Evolutionary conservation across 768 basidiomycete species (phyloP), one percentile per base, ranked within the genome.

Genomic region (Rhodotorula kratochvilovae): DNA sequence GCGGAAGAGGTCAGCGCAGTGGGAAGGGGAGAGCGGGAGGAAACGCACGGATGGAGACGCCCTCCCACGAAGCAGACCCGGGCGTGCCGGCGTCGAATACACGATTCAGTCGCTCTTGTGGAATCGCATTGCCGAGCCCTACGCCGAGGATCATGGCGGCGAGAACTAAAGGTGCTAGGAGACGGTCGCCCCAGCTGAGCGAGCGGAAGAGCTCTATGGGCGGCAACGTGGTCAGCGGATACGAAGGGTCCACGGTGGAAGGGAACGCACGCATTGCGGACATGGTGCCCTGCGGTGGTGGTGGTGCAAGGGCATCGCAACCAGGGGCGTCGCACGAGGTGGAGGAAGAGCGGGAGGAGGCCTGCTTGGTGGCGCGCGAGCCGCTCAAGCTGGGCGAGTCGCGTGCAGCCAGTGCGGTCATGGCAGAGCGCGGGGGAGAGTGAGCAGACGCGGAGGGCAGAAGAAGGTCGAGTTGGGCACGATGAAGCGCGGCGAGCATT

Each of bases 11-110:
- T 33, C 51, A 23, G 35, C 29, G 43, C 27, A 19, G 55, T 36
- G 27, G 39, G 54, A 19, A 21, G 31, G 63, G 29, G 39, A 61
- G 8, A 16, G 33, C 23, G 11, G 5, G 59, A 43, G 35, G 23
- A 21, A 11, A 85, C 89, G 81, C 79, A 91, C 90, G 90, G 56
- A 89, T 84, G 23, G 90, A 91, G 51, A 91, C 89, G 31, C 86
- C 85, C 66, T 87, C 78, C 72, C 90, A 86, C 59, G 84, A 84
- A 16, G 85, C 84, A 0, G 86, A 85, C 74, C 87, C 85, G 66
- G 90, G 87, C 0, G 87, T 86, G 16, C 81, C 72, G 68, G 87
- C 86, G 8, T 89, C 85, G 54, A 67, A 35, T 5, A 39, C 35
- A 10, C 10, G 7, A 11, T 21, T 10, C 33, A 69, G 69, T 2